Conservation (phyloP, 306 rosid genomes). For the Cicer cuneatum region DNA sequence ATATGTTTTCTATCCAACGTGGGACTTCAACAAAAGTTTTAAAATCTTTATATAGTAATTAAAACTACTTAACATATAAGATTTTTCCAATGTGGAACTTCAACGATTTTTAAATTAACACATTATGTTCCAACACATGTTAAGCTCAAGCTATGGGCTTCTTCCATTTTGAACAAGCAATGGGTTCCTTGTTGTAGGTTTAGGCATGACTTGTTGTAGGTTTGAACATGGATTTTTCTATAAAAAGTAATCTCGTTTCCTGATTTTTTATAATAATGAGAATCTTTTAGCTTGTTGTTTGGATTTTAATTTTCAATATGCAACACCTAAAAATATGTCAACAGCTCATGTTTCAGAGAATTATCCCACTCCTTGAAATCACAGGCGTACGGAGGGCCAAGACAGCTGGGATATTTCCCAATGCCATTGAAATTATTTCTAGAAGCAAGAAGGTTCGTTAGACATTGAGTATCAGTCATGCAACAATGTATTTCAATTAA, state of each 20-base stretch:
- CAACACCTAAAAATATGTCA: slow-evolving; percentile 28
- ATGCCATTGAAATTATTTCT: slow-evolving; percentile 85
- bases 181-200: neutral
- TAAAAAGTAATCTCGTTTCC: slow-evolving; percentile 18
- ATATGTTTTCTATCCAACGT: too few species aligned
- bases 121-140: neutral
- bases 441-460: slow-evolving; percentile 74
- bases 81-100: too few species aligned
- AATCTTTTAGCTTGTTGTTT: slow-evolving; percentile 8
- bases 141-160: neutral
- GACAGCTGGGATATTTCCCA: slow-evolving; percentile 95
- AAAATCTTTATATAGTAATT: too few species aligned
- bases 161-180: too few species aligned
- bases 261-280: slow-evolving; percentile 28
- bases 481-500: slow-evolving; percentile 40
- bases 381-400: slow-evolving; percentile 85
- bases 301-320: slow-evolving; percentile 34
- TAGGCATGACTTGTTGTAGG: slow-evolving; percentile 16
- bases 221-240: slow-evolving; percentile 23
- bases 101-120: too few species aligned
- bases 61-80: too few species aligned
- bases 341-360: slow-evolving; percentile 65
- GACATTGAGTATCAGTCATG: slow-evolving; percentile 23
- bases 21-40: too few species aligned
- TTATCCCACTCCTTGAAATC: slow-evolving; percentile 81